These are phyloP conservation scores for Adenanthera pavonina DNA, from an alignment of 306 rosid species.

Conservation along the genomic window DNA sequence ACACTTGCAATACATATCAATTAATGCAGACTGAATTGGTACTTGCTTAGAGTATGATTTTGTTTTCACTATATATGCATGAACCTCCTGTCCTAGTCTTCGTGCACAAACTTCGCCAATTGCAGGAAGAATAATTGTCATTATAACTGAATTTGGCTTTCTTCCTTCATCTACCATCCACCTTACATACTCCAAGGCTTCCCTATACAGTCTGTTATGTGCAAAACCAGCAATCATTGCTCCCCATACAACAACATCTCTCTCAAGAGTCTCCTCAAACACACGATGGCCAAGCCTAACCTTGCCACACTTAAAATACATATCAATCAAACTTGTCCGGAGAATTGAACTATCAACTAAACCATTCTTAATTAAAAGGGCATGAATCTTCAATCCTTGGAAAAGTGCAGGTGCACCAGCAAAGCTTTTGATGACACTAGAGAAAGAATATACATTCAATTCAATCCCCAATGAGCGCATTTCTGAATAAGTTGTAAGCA, in stretches of 20 bases:
- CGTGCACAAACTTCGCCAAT: slow-evolving; percentile 58
- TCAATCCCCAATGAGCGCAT: slow-evolving; percentile 68
- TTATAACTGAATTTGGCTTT: slow-evolving; percentile 55
- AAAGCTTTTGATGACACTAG: slow-evolving; percentile 73
- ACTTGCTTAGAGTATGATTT: slow-evolving; percentile 57
- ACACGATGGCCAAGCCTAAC: slow-evolving; percentile 49
- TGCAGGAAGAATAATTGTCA: slow-evolving; percentile 57
- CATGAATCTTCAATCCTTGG: slow-evolving; percentile 72
- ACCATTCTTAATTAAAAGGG: slow-evolving; percentile 75
- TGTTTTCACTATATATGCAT: slow-evolving; percentile 70
- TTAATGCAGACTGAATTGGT: slow-evolving; percentile 74
- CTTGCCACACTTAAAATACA: slow-evolving; percentile 60
- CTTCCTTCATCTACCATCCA: slow-evolving; percentile 59
- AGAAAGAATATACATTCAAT: slow-evolving; percentile 72
- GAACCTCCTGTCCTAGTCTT: slow-evolving; percentile 69
- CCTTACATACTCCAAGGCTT: slow-evolving; percentile 61
- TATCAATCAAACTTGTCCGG: slow-evolving; percentile 46
- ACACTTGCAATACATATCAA: slow-evolving; percentile 88
- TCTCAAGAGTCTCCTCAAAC: slow-evolving; percentile 61
- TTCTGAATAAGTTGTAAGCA: slow-evolving; percentile 48
- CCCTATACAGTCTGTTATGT: slow-evolving; percentile 50
- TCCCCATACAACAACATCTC: slow-evolving; percentile 74
- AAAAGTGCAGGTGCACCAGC: slow-evolving; percentile 69
- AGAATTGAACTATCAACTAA: slow-evolving; percentile 56
- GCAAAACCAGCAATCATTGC: slow-evolving; percentile 61